A percentile compares a stretch with the other conserved stretches of the same genome.
Evolutionary conservation across 129 eudicot genomes (phyloP).

Genomic region (Smallanthus sonchifolius): DNA sequence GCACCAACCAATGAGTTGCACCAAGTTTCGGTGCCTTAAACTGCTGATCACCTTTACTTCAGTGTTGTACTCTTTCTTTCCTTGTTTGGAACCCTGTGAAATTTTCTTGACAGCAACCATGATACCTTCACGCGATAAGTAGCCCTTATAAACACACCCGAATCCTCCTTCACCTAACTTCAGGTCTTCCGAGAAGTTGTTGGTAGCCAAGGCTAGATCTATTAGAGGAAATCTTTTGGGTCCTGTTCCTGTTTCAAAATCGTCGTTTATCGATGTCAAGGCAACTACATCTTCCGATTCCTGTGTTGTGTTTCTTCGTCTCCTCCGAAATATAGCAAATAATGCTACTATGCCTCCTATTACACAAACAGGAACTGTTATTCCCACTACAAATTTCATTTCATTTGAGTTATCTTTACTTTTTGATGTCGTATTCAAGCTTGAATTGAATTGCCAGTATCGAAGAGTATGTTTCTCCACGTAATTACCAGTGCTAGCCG

Average conservation of each 20-base stretch:
- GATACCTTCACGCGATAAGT: slow-evolving; percentile 10
- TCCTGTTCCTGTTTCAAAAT: slow-evolving; percentile 31
- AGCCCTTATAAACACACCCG: slow-evolving; percentile 52
- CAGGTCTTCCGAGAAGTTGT: slow-evolving; percentile 26
- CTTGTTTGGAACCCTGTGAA: slow-evolving; percentile 43
- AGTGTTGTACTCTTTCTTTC: slow-evolving; percentile 41
- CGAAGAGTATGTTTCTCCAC: slow-evolving; percentile 18
- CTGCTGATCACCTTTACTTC: slow-evolving; percentile 48
- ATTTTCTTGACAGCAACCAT: slow-evolving; percentile 49
- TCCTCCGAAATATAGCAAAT: not conserved
- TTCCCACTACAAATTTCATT: not conserved
- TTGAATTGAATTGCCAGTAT: slow-evolving; percentile 39
- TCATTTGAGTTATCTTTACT: not conserved
- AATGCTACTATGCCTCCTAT: not conserved
- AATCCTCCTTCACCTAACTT: slow-evolving; percentile 57
- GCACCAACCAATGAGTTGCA: slow-evolving; percentile 52
- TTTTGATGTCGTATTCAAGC: slow-evolving; percentile 1
- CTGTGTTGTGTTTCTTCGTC: not conserved
- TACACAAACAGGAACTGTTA: slow-evolving; percentile 5
- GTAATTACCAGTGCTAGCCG: slow-evolving; percentile 23
- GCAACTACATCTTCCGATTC: slow-evolving; percentile 11
- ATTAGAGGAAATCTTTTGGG: slow-evolving; percentile 27
- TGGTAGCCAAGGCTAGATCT: slow-evolving; percentile 36
- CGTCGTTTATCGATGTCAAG: slow-evolving; percentile 32
- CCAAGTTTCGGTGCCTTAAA: slow-evolving; percentile 50